Evolutionary conservation across 805 yeast species (phyloP), one percentile per base, ranked within the genome.

Genomic region (Metschnikowia lochheadii): DNA sequence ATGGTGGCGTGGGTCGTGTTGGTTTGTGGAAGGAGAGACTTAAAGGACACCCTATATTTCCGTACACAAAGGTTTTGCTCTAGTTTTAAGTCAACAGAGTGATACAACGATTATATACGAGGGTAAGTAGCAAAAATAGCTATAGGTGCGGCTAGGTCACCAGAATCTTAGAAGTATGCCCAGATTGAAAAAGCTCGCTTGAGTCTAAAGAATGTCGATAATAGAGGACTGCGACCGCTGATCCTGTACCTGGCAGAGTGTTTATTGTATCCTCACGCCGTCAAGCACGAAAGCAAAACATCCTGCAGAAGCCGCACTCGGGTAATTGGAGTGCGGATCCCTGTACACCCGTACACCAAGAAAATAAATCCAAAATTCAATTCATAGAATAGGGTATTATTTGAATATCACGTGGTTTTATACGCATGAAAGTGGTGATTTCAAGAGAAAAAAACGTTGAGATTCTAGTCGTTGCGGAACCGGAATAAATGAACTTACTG

Each of bases 21-120:
- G 40, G 33, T 32, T 32, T 33, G 45, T 42, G 45, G 20, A n/a
- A 42, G 37, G 20, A n/a, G 29, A 33, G 45, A 21, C 45, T 21
- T 18, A 21, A 33, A 38, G 41, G 31, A 39, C 41, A 39, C 41
- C 32, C 41, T 39, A 14, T 39, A 14, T n/a, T 32, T 35, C 6
- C 33, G 21, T 36, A 34, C 32, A 35, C 46, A 26, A 44, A 36
- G 23, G 48, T 44, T 36, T 37, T 36, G 44, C 49, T 46, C 49
- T 46, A 46, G 49, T 46, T 46, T 40, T 33, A n/a, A 21, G 47
- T 26, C 44, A 46, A 46, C 49, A 46, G 49, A 40, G 49, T 31
- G 17, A 21, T 15, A 26, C 7, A 37, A 18, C 47, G 21, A 13
- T 35, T 23, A 17, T 26, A 29, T 34, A 23, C 40, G 47, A 26